Base-by-base conservation (phyloP, 164 flowering plant genomes). In the Platanus orientalis region DNA sequence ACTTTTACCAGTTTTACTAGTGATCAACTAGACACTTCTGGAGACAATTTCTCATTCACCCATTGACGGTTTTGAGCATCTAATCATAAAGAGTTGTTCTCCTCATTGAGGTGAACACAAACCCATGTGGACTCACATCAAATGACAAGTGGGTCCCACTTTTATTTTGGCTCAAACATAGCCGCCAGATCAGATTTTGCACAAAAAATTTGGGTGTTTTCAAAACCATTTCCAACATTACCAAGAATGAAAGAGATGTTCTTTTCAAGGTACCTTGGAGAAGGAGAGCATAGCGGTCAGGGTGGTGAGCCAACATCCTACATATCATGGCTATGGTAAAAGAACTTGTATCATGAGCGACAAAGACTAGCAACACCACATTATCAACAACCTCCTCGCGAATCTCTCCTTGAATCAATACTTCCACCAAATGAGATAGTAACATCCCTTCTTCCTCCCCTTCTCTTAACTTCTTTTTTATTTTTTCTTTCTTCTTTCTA, bases 311-410 rank as follows among this genome's bases (percentile, higher is more conserved):
- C 73, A 90, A 45, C 88, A 84, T 83, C 51, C 77, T 81, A 57
- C 83, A 90, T 0, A 74, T 76, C 87, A 84, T 83, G 58, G 87
- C 82, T 64, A 84, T 80, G 66, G 93, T 87, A 27, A 83, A 84
- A 25, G 96, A 84, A 30, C 88, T 85, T 0, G 97, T 90, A 50
- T 86, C 97, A 66, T 84, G 91, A 36, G 92, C 94, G 19, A 88
- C 97, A 78, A 90, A 90, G 5, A 86, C 87, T 6, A 87, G 69
- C 79, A 87, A 62, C 24, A 86, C 82, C 21, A 83, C 69, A 53
- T 87, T 86, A 54, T 90, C 94, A 2, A 78, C 67, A 0, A 83
- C 90, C 67, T 90, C 94, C 64, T 90, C 92, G 0, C 59, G 78
- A 11, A 87, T 75, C 69, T 84, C 88, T 5, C 90, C 90, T 9